A percentile compares a stretch with the other conserved stretches of the same genome.
phyloP scores from a whole-genome alignment of 2,329 filamentous ascomycete genomes.

The Exophiala sp. region DNA sequence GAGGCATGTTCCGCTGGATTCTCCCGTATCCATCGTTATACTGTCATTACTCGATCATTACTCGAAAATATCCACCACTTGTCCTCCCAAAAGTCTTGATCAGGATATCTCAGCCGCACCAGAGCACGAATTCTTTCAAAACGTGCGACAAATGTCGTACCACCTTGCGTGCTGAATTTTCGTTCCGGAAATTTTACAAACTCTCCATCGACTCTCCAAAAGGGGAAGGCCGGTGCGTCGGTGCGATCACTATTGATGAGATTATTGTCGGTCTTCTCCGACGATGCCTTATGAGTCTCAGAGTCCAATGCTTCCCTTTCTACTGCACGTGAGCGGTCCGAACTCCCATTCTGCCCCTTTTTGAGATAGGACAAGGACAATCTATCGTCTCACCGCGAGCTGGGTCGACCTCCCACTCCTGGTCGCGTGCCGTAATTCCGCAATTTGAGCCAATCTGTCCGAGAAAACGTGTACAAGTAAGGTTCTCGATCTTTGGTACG shows the following conservation, averaged over 20 bases:
- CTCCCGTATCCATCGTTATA: background rate
- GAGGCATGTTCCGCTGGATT: constrained; percentile 7
- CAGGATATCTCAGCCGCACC: background rate
- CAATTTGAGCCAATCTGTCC: too few relatives aligned
- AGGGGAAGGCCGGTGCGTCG: background rate
- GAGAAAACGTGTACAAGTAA: too few relatives aligned
- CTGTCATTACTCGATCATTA: constrained; percentile 24
- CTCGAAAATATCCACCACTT: constrained; percentile 19
- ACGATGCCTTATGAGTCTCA: background rate
- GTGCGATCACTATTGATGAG: background rate
- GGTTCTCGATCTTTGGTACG: too few relatives aligned
- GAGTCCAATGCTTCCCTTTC: background rate
- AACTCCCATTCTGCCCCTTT: background rate
- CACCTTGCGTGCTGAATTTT: background rate
- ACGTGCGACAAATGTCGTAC: background rate
- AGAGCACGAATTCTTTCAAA: background rate
- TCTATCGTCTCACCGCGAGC: too few relatives aligned
- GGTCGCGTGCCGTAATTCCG: too few relatives aligned
- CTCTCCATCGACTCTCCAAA: background rate
- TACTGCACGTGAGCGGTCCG: background rate
- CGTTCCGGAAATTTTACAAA: background rate
- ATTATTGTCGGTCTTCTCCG: background rate
- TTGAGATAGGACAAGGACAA: background rate
- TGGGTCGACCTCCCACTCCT: too few relatives aligned
- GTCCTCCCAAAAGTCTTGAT: background rate